Base-by-base conservation (phyloP, 768 basidiomycete genomes). In the Auriculariales sp. region DNA sequence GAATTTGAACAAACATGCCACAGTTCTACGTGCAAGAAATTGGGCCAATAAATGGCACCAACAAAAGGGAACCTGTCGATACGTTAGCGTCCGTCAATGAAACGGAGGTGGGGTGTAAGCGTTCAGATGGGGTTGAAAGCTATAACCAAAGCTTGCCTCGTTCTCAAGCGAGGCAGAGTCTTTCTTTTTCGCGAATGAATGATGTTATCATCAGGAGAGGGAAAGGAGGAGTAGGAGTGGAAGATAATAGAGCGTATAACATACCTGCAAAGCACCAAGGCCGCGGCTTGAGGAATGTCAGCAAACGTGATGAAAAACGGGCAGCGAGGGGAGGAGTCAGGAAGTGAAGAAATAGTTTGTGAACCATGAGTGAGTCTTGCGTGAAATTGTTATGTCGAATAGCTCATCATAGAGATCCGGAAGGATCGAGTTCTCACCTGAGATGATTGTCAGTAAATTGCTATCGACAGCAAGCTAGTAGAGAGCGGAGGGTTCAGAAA, bases 361-460 rank as follows among this genome's bases (percentile, higher is more conserved):
- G 68, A 81, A 80, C 77, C 79, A 80, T 47, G 49, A 46, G 61
- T 70, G 57, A 65, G 67, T 80, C 77, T 79, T 79, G 56, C 62
- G 52, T 53, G 49, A 51, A 68, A 61, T 73, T 76, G 52, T 51
- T 52, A 53, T 53, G 52, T 53, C 50, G 35, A 25, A 19, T 15
- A 19, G 42, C 42, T 53, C 52, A 53, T 53, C 52, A 60, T 66
- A 29, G 1, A 42, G 25, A 31, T 22, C 28, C 17, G 24, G 34
- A 9, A 45, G 45, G 29, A 48, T 53, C 25, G 46, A 29, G 28
- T 3, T 57, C 71, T 70, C 50, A 73, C 71, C 62, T 71, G 33
- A 36, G 28, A 28, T 33, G 15, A 46, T n/a, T 25, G 52, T 62
- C 53, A 61, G 57, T 45, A 53, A n/a, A 30, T n/a, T n/a, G n/a